Conservation (phyloP, 305 asterid species). For the Rubia occidens region DNA sequence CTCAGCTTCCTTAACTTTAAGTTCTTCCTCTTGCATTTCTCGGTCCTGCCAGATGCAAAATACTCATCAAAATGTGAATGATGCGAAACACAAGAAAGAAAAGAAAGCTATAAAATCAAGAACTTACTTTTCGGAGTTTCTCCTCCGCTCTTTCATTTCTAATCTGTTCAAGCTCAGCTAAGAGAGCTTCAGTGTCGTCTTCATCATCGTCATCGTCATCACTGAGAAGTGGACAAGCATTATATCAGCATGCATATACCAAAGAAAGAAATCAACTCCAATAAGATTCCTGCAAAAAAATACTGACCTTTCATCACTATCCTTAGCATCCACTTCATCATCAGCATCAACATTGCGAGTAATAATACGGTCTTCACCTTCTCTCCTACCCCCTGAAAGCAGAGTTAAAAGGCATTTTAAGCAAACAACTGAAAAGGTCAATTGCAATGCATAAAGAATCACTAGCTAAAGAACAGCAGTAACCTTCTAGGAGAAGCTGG, state of each 20-base stretch:
- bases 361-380: conserved; percentile 58
- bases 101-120: not conserved
- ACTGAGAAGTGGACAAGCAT: conserved; percentile 19
- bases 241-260: not conserved
- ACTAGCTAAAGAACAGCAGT: conserved; percentile 14
- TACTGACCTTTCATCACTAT: conserved; percentile 42
- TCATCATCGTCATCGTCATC: conserved; percentile 70
- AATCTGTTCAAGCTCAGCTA: conserved; percentile 85
- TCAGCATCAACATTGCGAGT: conserved; percentile 79
- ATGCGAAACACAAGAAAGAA: not conserved
- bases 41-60: conserved; percentile 42
- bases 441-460: not conserved
- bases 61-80: not conserved
- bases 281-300: not conserved
- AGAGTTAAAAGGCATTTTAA: not conserved
- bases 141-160: conserved; percentile 88
- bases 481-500: conserved; percentile 81
- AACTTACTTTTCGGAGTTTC: conserved; percentile 61
- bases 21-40: conserved; percentile 62
- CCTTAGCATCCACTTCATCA: conserved; percentile 54
- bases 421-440: not conserved
- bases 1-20: conserved; percentile 79
- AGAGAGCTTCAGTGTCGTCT: conserved; percentile 83
- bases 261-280: not conserved
- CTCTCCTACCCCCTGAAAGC: conserved; percentile 61